Base-by-base conservation (phyloP, 2,329 filamentous ascomycete genomes). In the Penicillium sp. region DNA sequence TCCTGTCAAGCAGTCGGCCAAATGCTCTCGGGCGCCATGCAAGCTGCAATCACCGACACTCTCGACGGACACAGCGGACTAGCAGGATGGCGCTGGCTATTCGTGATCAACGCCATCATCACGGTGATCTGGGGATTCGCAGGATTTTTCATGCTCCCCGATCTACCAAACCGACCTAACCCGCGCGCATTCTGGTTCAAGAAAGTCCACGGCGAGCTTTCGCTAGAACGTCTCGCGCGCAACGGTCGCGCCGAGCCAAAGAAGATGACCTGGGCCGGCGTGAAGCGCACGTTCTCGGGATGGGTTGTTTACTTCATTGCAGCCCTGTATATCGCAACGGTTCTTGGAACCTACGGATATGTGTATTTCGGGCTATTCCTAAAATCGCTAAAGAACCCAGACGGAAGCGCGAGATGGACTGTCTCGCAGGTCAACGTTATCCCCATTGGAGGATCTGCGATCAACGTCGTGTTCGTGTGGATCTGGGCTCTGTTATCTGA, bases 401-500 rank as follows among this genome's bases (percentile, higher is more conserved):
- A 82, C 47, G 79, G 79, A 0, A 75, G 70, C 2, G 68, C 70
- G 2, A 68, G 69, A 5, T 82, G 79, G 79, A 69, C 67, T 0
- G 75, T 75, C 0, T 72, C 78, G 38, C 68, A 80, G 61, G 77
- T 82, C 21, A 82, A 82, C 57, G 73, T 77, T 2, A 81, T 82
- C 53, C 79, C 80, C 0, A 81, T 82, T 17, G 78, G 71, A 10
- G 80, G 79, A 12, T 72, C 77, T 5, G 79, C 78, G 5, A 80
- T 82, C 49, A 80, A 81, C 19, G 78, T 82, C 2, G 71, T 77
- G 0, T 81, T 80, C 54, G 81, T 83, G 1, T 83, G 81, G 81
- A 74, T 82, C 13, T 83, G 81, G 81, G 81, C 81, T 0, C 74
- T 82, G 2, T 64, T 82, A 0, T 83, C 81, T 0, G 81, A 83